Base-by-base conservation (phyloP, 352 stramenopile species). In the Phytophthora citrophthora region DNA sequence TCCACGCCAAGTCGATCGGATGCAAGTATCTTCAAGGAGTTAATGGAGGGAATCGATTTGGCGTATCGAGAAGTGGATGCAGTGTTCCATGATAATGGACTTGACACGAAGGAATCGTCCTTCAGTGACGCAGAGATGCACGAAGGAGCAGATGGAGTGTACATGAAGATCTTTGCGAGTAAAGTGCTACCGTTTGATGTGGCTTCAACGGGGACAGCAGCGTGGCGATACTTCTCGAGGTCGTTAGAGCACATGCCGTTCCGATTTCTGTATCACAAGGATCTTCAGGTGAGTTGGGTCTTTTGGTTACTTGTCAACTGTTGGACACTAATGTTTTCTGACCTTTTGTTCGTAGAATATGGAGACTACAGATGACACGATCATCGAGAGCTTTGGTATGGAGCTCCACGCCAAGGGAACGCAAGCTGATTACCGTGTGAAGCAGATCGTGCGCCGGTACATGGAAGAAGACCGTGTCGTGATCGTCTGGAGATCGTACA, bases 311-410 rank as follows among this genome's bases (percentile, higher is more conserved):
- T 11, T 20, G 16, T 43, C n/a, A 41, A 3, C 43, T 46, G 18
- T 41, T 16, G 20, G 13, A 50, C 16, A 16, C 44, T 68, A 31
- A 68, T 46, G 3, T 52, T 44, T 24, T 4, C 18, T 6, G 15
- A 4, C 16, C 1, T 26, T 41, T 54, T 16, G 43, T 32, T 39
- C 24, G 13, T 41, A 76, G 68, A 69, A 69, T 24, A 41, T 69
- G 47, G 68, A 76, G 47, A 68, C 45, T 13, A 76, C 74, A 10
- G 77, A 88, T 48, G 65, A 89, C 45, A 83, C 73, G 26, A 83
- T 89, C n/a, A 60, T 89, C 16, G 81, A 88, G 53, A 83, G 74
- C 47, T 83, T 86, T 46, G 66, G 71, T 26, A 71, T 90, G 38
- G 74, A 89, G 57, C 49, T 88, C 18, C 54, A 79, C 11, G 75